Evolutionary conservation across 768 basidiomycete species (phyloP), one percentile per base, ranked within the genome.

Genomic region (Pleurotus tuber-regium): DNA sequence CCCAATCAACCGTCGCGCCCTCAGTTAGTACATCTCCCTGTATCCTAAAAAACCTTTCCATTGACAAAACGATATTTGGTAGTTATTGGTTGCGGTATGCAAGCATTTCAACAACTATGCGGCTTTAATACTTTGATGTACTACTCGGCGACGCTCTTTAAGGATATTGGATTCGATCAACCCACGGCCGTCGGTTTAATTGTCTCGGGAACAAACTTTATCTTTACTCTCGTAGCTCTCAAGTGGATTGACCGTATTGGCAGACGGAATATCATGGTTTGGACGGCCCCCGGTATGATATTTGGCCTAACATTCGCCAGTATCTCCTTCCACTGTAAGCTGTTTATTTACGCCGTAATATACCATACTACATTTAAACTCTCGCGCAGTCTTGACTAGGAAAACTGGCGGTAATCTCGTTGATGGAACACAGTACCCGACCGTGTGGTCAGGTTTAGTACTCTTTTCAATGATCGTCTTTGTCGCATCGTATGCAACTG

Each of bases 61-160:
- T 23, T 24, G 42, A 16, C 39, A 25, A 25, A 16, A 12, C 53
- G 26, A 39, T 36, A 12, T 50, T 30, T 19, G 43, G 10, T 51
- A 89, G 86, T 87, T 56, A 75, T 92, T 11, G 86, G 80, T 8
- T 88, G 87, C 61, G 89, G 86, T 38, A 80, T 92, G 66, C 89
- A 92, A 69, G 88, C 86, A 0, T 85, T 83, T 66, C 90, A 93
- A 61, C 90, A 92, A 62, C 74, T 92, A 0, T 91, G 83, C 54
- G 90, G 90, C 1, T 91, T 90, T 73, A 91, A 92, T 60, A 89
- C 89, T 0, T 76, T 90, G 52, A 82, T 83, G 79, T 82, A 78
- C 59, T 84, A 86, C 61, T 86, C 85, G 18, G 85, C 89, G 3
- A 89, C 88, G 0, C 74, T 92, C 10, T 92, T 92, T 72, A 79